These are phyloP conservation scores for Eimeria sp. DNA, from an alignment of 169 alveolate species.

Conservation along the genomic window DNA sequence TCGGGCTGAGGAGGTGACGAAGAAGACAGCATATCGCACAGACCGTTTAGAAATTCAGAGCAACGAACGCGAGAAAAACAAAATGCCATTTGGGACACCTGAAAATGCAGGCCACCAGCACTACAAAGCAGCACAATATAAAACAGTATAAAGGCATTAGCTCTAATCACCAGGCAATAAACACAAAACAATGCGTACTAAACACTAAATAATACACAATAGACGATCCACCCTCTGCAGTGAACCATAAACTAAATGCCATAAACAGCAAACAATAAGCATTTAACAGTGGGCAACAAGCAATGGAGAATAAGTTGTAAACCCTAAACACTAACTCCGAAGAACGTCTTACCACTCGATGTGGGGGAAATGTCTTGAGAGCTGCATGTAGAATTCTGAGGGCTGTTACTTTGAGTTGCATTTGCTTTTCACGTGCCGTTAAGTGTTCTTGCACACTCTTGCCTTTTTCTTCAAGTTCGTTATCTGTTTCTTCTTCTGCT, in stretches of 20 bases:
- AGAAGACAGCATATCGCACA: not conserved
- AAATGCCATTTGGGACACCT: slow-evolving; percentile 36
- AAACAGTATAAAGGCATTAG: too few species aligned
- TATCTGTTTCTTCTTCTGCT: too few species aligned
- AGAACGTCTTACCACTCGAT: slow-evolving; percentile 74
- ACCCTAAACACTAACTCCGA: not conserved
- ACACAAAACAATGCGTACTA: not conserved
- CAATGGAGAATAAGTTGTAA: not conserved
- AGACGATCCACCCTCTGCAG: not conserved
- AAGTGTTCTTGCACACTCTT: too few species aligned
- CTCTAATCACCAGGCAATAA: not conserved
- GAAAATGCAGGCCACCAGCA: not conserved
- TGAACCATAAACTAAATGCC: too few species aligned
- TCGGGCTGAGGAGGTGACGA: not conserved
- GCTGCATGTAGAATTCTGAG: slow-evolving; percentile 54
- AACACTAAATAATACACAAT: not conserved
- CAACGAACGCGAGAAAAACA: slow-evolving; percentile 30
- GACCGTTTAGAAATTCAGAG: not conserved
- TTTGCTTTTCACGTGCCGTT: too few species aligned
- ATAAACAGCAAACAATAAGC: too few species aligned
- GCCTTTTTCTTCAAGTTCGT: too few species aligned
- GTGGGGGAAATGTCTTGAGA: slow-evolving; percentile 81
- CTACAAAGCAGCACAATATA: not conserved
- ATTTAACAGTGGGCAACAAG: too few species aligned
- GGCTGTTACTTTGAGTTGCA: slow-evolving; percentile 28